Percentiles rank a stretch among this genome's conserved stretches.
phyloP scores from a whole-genome alignment of 345 rosid genomes.

The Litchi chinensis region DNA sequence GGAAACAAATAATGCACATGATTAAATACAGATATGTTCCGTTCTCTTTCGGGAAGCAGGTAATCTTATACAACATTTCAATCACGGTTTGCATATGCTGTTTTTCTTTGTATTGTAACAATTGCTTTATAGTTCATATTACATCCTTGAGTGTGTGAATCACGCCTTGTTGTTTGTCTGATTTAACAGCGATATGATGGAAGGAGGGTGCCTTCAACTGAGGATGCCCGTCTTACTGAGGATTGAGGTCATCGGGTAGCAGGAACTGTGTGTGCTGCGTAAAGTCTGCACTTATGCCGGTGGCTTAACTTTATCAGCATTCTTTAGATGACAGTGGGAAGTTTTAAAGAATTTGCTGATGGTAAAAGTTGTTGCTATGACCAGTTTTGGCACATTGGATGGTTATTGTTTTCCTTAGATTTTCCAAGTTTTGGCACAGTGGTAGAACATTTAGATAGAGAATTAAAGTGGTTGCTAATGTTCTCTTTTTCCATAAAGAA shows the following conservation, averaged over 20 bases:
- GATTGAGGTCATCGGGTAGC: slow-evolving; percentile 42
- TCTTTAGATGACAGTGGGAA: slow-evolving; percentile 25
- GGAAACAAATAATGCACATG: slow-evolving; percentile 90
- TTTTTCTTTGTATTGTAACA: too few species aligned
- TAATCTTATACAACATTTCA: slow-evolving; percentile 26
- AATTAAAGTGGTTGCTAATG: slow-evolving; percentile 13
- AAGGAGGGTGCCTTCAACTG: slow-evolving; percentile 59
- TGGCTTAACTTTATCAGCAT: slow-evolving; percentile 8
- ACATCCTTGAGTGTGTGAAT: neutral
- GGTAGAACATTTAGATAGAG: slow-evolving; percentile 23
- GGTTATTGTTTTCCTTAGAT: slow-evolving; percentile 12
- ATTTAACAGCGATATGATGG: slow-evolving; percentile 60
- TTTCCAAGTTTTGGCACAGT: too few species aligned
- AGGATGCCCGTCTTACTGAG: slow-evolving; percentile 38
- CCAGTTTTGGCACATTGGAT: slow-evolving; percentile 16
- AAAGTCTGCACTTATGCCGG: neutral
- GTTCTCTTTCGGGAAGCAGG: slow-evolving; percentile 91
- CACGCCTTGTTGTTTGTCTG: slow-evolving; percentile 14
- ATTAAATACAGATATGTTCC: slow-evolving; percentile 93
- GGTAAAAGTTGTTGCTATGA: slow-evolving; percentile 14
- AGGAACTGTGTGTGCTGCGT: neutral
- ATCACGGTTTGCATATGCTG: too few species aligned
- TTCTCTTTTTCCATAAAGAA: neutral
- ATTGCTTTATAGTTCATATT: neutral
- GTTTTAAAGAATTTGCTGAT: slow-evolving; percentile 27